Conservation (phyloP, 441 rosid species). For the Viola pubescens region DNA sequence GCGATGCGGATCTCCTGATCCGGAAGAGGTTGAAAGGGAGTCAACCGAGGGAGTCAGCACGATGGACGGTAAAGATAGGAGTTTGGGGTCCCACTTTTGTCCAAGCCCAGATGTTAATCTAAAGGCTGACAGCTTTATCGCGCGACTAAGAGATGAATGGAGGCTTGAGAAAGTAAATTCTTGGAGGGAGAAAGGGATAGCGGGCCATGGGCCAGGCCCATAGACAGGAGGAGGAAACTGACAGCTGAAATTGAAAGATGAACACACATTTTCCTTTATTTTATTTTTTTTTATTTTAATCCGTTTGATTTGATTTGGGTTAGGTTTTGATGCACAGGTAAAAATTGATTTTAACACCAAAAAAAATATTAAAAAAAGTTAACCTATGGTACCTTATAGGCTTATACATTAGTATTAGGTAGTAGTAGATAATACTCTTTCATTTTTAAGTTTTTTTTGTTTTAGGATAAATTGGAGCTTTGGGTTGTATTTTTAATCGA, state of each 20-base stretch:
- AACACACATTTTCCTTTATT: not conserved
- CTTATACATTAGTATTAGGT: too few relatives aligned
- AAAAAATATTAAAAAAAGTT: too few relatives aligned
- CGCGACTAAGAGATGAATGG: conserved; percentile 68
- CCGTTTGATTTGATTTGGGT: conserved; percentile 2
- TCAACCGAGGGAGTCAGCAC: conserved; percentile 16
- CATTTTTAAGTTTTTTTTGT: too few relatives aligned
- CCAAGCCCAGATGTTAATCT: conserved; percentile 76
- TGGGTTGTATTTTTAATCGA: conserved; percentile 14
- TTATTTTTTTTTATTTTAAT: not conserved
- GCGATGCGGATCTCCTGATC: conserved; percentile 48
- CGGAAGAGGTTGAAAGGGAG: conserved; percentile 33
- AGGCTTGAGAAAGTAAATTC: conserved; percentile 69
- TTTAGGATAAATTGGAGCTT: conserved; percentile 4
- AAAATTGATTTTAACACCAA: too few relatives aligned
- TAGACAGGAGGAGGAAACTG: conserved; percentile 5
- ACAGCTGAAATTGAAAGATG: not conserved
- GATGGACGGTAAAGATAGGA: conserved; percentile 23
- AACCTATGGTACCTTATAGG: not conserved
- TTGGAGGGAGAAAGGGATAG: conserved; percentile 32
- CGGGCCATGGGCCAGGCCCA: conserved; percentile 19
- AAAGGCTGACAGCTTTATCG: conserved; percentile 74
- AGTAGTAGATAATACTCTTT: too few relatives aligned
- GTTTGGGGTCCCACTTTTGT: conserved; percentile 33
- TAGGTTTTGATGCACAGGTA: not conserved